Percentiles rank a stretch among this genome's conserved stretches.
Conservation (phyloP, 176 grass and related monocot genomes). For the Neostapfia colusana region DNA sequence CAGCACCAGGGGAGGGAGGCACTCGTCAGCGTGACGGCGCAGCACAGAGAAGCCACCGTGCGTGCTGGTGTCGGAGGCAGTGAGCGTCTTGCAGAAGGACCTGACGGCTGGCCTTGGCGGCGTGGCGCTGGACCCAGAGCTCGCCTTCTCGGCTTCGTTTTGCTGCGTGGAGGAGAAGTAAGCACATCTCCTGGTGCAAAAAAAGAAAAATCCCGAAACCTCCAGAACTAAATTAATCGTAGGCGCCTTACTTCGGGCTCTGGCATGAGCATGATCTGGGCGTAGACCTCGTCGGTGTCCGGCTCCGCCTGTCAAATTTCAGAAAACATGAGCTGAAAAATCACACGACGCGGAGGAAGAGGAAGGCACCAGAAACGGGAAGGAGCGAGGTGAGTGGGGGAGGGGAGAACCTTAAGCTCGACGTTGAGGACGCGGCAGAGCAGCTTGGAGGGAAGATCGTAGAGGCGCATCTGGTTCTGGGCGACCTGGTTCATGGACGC, state of each 20-base stretch:
- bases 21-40: slow-evolving; percentile 84
- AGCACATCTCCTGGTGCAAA: not conserved
- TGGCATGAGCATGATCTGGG: slow-evolving; percentile 88
- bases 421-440: slow-evolving; percentile 90
- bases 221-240: not conserved
- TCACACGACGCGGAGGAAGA: not conserved
- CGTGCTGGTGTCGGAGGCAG: slow-evolving; percentile 88
- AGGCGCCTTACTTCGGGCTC: slow-evolving; percentile 52
- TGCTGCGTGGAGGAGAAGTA: slow-evolving; percentile 38
- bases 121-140: not conserved
- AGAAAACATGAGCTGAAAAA: not conserved
- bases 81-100: slow-evolving; percentile 93
- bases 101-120: slow-evolving; percentile 50
- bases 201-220: not conserved
- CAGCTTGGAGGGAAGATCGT: slow-evolving; percentile 82
- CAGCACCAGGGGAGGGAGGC: slow-evolving; percentile 79
- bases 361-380: not conserved
- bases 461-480: slow-evolving; percentile 70
- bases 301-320: slow-evolving; percentile 61
- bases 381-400: too few species aligned
- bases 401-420: slow-evolving; percentile 63
- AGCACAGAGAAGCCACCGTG: slow-evolving; percentile 95
- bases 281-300: slow-evolving; percentile 89
- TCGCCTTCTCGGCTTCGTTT: slow-evolving; percentile 58
- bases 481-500: slow-evolving; percentile 88